Base-by-base conservation (phyloP, 768 basidiomycete genomes). In the Termitomyces sp. region DNA sequence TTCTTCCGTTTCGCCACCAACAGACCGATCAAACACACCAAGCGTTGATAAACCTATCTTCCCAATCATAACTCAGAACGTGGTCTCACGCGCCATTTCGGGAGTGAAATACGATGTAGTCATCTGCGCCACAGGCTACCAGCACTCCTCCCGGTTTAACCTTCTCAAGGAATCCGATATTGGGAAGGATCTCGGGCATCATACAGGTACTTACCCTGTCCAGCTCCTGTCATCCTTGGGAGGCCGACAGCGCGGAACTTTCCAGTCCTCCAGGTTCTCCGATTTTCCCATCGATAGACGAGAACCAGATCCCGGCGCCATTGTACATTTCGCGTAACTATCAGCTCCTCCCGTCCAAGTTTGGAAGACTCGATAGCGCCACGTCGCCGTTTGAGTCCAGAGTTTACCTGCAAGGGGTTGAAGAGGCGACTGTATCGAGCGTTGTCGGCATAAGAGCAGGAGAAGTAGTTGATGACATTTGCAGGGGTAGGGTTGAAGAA, bases 61-160 rank as follows among this genome's bases (percentile, higher is more conserved):
- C 62, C 40, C 54, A 15, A 53, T 73, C 12, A 59, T 70, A 52
- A 64, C 78, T 43, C 71, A 73, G 63, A 71, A 78, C 62, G 59
- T 72, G 9, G 64, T 77, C 47, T 71, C 68, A n/a, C 67, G 66
- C 11, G 63, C 68, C 14, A 61, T 68, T 54, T 60, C 63, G 12
- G 66, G 71, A 46, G 56, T 62, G 37, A 64, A 64, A 26, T 83
- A 82, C 65, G 78, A 82, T 62, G 71, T 66, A 28, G 64, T 83
- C 62, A 64, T 83, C 51, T 81, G 77, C 64, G 80, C 79, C 2
- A 82, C 81, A 11, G 81, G 81, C 12, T 83, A 82, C 63, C 74
- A 80, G 55, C 73, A 79, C 28, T 68, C 72, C n/a, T 67, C 70
- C 0, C 82, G 79, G 79, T 60, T 76, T 46, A 64, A 71, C 28